Percentiles rank a stretch among this genome's conserved stretches.
phyloP scores from a whole-genome alignment of 768 basidiomycete species.

The Suillus weaverae region DNA sequence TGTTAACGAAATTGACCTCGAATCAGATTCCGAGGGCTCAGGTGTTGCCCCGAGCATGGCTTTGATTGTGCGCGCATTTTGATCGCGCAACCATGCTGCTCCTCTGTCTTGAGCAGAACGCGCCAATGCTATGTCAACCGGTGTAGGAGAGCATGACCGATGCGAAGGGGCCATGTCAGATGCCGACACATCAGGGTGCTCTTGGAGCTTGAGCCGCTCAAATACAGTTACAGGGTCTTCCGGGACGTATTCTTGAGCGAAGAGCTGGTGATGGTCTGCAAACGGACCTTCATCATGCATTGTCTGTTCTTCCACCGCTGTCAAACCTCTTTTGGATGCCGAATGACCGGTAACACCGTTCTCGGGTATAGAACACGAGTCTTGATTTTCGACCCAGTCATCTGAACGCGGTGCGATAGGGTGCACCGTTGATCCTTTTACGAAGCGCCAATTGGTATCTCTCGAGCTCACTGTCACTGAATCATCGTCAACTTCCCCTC shows the following conservation, averaged over 20 bases:
- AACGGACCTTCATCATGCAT: slow-evolving; percentile 24
- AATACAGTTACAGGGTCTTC: slow-evolving; percentile 50
- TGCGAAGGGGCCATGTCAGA: slow-evolving; percentile 30
- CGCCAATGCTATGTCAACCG: slow-evolving; percentile 41
- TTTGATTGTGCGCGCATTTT: slow-evolving; percentile 65
- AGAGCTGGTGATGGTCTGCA: slow-evolving; percentile 28
- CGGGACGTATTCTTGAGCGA: slow-evolving; percentile 33
- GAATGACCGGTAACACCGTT: slow-evolving; percentile 1
- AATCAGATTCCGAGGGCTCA: slow-evolving; percentile 59
- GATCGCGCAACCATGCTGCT: slow-evolving; percentile 80
- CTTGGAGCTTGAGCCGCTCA: slow-evolving; percentile 54
- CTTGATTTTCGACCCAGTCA: background rate
- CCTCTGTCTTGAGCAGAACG: slow-evolving; percentile 63
- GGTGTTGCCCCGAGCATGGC: slow-evolving; percentile 58
- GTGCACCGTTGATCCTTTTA: slow-evolving; percentile 7
- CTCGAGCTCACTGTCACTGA: slow-evolving; percentile 74
- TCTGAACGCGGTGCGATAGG: slow-evolving; percentile 1
- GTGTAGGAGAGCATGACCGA: slow-evolving; percentile 38
- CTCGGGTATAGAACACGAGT: slow-evolving; percentile 12
- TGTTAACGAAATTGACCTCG: slow-evolving; percentile 40
- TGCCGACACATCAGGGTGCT: slow-evolving; percentile 26
- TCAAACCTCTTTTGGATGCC: background rate
- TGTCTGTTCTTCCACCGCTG: slow-evolving; percentile 1
- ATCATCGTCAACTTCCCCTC: slow-evolving; percentile 62
- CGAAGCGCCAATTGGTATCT: slow-evolving; percentile 40